These are phyloP conservation scores for Lactuca saligna DNA, from an alignment of 129 eudicot genomes.

Conservation along the genomic window DNA sequence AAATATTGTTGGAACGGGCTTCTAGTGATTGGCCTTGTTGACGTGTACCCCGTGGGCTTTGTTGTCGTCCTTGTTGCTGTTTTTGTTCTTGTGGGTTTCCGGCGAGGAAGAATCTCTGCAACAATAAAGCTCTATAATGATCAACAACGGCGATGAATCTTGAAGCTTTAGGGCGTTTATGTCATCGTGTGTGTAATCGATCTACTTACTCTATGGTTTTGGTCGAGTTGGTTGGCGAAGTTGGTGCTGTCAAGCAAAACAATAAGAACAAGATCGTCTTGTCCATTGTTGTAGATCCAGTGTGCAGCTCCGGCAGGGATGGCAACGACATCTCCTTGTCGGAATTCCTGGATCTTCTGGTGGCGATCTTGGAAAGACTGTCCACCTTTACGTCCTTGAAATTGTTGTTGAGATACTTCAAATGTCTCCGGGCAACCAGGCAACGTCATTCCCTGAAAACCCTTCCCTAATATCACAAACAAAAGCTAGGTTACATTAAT, in stretches of 20 bases:
- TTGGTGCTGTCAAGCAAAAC: conserved; percentile 34
- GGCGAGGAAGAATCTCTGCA: conserved; percentile 32
- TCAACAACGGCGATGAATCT: background rate
- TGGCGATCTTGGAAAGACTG: conserved; percentile 31
- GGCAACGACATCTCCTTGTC: conserved; percentile 38
- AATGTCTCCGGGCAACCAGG: conserved; percentile 74
- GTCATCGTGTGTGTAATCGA: too few species aligned
- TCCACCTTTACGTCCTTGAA: conserved; percentile 20
- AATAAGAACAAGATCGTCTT: conserved; percentile 21
- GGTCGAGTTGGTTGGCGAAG: conserved; percentile 37
- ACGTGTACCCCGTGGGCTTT: background rate
- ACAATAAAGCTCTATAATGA: background rate
- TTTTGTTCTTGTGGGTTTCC: conserved; percentile 26
- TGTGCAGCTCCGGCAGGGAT: conserved; percentile 46
- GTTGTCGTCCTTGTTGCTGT: conserved; percentile 15
- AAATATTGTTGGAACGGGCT: conserved; percentile 44
- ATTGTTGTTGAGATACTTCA: conserved; percentile 35
- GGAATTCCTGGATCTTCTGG: conserved; percentile 35
- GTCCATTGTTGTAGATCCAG: conserved; percentile 41
- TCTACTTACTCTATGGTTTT: conserved; percentile 26
- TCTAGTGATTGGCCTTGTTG: conserved; percentile 21
- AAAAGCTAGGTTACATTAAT: background rate
- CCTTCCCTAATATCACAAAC: conserved; percentile 46
- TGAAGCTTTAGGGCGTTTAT: background rate
- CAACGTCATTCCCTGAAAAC: conserved; percentile 46